Conservation (phyloP, 345 rosid species). For the Ailanthus altissimus region DNA sequence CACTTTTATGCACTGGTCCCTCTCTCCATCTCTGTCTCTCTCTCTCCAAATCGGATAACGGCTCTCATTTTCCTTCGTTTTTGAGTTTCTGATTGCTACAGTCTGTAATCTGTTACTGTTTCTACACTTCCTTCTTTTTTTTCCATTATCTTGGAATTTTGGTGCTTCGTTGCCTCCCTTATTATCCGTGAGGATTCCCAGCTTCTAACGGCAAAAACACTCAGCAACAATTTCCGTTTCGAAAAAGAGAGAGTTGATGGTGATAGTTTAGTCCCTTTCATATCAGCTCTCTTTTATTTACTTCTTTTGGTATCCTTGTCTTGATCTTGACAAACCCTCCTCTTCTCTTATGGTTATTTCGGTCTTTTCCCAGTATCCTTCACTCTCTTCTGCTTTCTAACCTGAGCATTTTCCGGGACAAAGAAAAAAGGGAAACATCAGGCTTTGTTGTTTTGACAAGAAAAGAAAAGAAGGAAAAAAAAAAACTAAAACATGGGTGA, state of each 20-base stretch:
- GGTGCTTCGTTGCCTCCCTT: conserved; percentile 15
- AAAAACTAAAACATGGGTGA: conserved; percentile 40
- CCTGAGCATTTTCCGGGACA: conserved; percentile 19
- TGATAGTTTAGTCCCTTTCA: conserved; percentile 71
- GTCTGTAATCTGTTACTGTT: neutral
- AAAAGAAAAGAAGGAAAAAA: neutral
- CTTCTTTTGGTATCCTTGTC: conserved; percentile 35
- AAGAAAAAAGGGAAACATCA: neutral
- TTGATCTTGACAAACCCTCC: conserved; percentile 31
- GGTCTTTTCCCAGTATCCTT: neutral
- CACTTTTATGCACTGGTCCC: conserved; percentile 9
- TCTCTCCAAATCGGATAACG: neutral
- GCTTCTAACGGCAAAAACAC: conserved; percentile 5
- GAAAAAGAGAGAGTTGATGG: conserved; percentile 40
- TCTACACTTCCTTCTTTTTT: neutral
- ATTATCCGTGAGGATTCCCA: conserved; percentile 12
- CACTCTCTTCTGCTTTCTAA: neutral
- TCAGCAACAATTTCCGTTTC: neutral
- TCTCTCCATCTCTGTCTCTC: neutral
- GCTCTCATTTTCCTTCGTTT: conserved; percentile 16
- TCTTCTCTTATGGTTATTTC: neutral
- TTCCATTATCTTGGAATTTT: conserved; percentile 12
- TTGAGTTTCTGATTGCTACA: conserved; percentile 15
- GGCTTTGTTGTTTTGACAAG: conserved; percentile 14
- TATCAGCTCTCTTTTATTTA: conserved; percentile 36